A percentile compares a stretch with the other conserved stretches of the same genome.
These are phyloP conservation scores for Cryptomeria japonica DNA, from an alignment of 75 land plant species.

Conservation along the genomic window DNA sequence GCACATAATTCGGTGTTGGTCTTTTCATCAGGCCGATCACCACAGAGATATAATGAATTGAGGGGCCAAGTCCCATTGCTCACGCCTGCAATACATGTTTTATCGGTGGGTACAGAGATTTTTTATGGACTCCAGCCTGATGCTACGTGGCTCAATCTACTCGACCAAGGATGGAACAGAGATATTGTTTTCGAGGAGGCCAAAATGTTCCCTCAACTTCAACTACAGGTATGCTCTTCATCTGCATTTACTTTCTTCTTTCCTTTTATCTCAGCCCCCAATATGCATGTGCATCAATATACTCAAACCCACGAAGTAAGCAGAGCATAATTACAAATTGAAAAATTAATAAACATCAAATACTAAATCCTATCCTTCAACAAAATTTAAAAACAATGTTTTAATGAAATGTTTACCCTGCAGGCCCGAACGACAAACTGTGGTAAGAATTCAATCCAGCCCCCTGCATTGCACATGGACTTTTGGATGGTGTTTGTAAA, in stretches of 20 bases:
- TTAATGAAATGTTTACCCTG: neutral
- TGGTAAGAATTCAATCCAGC: neutral
- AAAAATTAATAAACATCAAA: neutral
- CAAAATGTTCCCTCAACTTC: constrained; percentile 22
- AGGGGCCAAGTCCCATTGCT: constrained; percentile 33
- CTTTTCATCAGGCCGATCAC: constrained; percentile 45
- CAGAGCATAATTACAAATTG: neutral
- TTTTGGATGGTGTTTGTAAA: neutral
- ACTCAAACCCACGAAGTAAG: neutral
- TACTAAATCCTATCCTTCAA: neutral
- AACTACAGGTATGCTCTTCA: constrained; percentile 28
- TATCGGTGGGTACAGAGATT: constrained; percentile 59
- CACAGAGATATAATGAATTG: constrained; percentile 30
- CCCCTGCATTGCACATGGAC: neutral
- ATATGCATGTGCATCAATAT: neutral
- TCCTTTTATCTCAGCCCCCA: neutral
- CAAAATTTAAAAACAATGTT: neutral
- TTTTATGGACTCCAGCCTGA: constrained; percentile 38
- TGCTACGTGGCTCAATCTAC: constrained; percentile 26
- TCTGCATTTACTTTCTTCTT: neutral
- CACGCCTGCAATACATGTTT: constrained; percentile 36
- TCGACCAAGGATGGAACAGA: constrained; percentile 43
- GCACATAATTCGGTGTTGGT: constrained; percentile 34
- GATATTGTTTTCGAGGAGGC: constrained; percentile 41
- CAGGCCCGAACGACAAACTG: neutral